Evolutionary conservation across 495 filamentous ascomycete genomes (phyloP), one percentile per base, ranked within the genome.

Genomic region (Pseudomonodictys pantanalensis): DNA sequence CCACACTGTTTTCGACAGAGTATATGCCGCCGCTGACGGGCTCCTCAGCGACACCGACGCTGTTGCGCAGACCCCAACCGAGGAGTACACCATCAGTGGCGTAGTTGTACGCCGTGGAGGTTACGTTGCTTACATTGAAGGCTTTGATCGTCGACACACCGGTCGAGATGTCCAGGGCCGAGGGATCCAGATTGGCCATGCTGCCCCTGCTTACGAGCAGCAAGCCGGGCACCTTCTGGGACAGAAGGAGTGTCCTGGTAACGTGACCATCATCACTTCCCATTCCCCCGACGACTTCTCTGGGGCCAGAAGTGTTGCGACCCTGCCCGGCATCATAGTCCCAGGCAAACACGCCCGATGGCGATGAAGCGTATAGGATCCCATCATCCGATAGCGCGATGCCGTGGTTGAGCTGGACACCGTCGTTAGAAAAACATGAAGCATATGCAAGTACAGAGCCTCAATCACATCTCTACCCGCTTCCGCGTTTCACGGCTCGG

Each of bases 11-110:
- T 68, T 91, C 88, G 17, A 91, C 87, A 6, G 77, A 80, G 74
- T 80, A 91, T 60, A 91, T 74, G 28, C 75, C 76, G 20, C 80
- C 78, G 1, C 67, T 76, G 23, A 71, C 52, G 35, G 81, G 78
- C 46, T 85, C 75, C 66, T 85, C 82, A 15, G 71, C 83, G 3
- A 90, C 68, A 15, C 88, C 87, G 18, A 90, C 86, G 1, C 80
- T 80, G 70, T 90, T 90, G 17, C 88, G 78, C 22, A 91, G 78
- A 33, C 87, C 87, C 79, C 85, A 90, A 17, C 86, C 87, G 6
- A 89, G 72, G 2, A 82, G 68, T 42, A 72, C 58, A n/a, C 87
- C 87, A 17, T 79, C 71, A 17, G 67, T 75, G 11, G 74, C 25
- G 49, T 61, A 80, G 41, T 79, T 72, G 43, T 76, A 78, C 4